A percentile compares a stretch with the other conserved stretches of the same genome.
These are phyloP conservation scores for Stenocarpella maydis DNA, from an alignment of 2,329 filamentous ascomycete species.

Conservation along the genomic window DNA sequence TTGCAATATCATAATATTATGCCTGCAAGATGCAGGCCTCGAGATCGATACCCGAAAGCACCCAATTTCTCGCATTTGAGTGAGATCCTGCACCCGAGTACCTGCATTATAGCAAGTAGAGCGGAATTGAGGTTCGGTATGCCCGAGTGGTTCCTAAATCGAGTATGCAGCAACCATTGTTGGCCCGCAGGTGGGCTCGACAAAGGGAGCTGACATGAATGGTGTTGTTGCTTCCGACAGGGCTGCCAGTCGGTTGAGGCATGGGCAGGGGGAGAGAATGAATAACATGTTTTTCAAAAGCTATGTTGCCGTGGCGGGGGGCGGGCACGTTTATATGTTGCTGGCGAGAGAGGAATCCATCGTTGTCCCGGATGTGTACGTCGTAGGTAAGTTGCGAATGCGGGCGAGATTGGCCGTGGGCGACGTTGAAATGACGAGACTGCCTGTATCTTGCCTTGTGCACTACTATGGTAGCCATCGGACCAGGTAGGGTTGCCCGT, in stretches of 20 bases:
- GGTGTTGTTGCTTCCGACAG: background rate
- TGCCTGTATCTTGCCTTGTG: background rate
- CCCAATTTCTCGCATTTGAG: background rate
- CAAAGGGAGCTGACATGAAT: slow-evolving; percentile 1
- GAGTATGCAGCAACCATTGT: background rate
- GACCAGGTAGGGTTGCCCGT: slow-evolving; percentile 21
- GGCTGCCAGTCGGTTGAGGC: background rate
- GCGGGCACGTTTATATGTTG: background rate
- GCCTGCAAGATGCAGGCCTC: background rate
- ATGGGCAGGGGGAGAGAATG: background rate
- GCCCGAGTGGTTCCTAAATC: background rate
- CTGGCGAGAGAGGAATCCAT: slow-evolving; percentile 5
- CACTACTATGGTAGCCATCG: background rate
- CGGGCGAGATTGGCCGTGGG: slow-evolving; percentile 9
- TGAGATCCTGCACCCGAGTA: background rate
- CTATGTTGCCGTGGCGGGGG: background rate
- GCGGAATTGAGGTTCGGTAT: background rate
- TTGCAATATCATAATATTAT: background rate
- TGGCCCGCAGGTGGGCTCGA: background rate
- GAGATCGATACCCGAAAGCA: background rate
- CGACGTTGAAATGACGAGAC: slow-evolving; percentile 9
- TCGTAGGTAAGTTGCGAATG: background rate
- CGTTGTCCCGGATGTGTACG: background rate
- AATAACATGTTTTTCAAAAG: slow-evolving; percentile 11
- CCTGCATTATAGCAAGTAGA: background rate